Base-by-base conservation (phyloP, 1,284 basidiomycete genomes). In the Boletus smithii region DNA sequence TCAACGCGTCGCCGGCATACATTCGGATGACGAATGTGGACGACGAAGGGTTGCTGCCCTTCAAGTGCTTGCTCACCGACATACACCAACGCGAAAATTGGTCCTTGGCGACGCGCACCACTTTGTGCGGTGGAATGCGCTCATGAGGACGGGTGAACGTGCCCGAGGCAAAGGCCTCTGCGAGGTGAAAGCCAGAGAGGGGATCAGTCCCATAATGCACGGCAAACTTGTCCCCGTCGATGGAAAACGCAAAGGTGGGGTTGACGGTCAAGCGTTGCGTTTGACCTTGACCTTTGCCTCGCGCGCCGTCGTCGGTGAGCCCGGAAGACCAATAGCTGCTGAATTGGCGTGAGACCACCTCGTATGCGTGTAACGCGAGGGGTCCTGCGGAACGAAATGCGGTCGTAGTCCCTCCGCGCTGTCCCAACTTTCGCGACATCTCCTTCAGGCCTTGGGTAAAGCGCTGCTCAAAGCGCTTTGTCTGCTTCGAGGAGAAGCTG, bases 191-290 rank as follows among this genome's bases (percentile, higher is more conserved):
- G 1, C 69, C 56, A 0, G 57, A 30, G 2, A 78, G 48, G 1
- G 79, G 77, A 53, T 73, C 65, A 0, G 73, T 74, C 1, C 65
- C 72, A 45, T 77, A 76, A 48, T 81, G 76, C 0, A 77, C 64
- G 14, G 68, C 54, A 50, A 73, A 77, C 8, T 61, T 67, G 42
- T 73, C 69, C 3, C 76, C 75, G 1, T 62, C 57, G 8, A 65
- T 54, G 3, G 73, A 72, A 57, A 74, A 77, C 0, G 67, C 66
- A 42, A 77, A 79, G 0, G 71, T 74, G 1, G 79, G 75, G 44
- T 80, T 80, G 26, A 71, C 48, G 5, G 58, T 34, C 2, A 54
- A 66, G 2, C 69, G 62, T 1, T 54, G 47, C 1, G 54, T 41
- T 11, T 62, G 41, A 0, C 59, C 52, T 14, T 30, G 37, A 18